Percentiles rank a stretch among this genome's conserved stretches.
Conservation (phyloP, 371 early-diverging fungal genomes). For the Dinochytrium kinnereticum region DNA sequence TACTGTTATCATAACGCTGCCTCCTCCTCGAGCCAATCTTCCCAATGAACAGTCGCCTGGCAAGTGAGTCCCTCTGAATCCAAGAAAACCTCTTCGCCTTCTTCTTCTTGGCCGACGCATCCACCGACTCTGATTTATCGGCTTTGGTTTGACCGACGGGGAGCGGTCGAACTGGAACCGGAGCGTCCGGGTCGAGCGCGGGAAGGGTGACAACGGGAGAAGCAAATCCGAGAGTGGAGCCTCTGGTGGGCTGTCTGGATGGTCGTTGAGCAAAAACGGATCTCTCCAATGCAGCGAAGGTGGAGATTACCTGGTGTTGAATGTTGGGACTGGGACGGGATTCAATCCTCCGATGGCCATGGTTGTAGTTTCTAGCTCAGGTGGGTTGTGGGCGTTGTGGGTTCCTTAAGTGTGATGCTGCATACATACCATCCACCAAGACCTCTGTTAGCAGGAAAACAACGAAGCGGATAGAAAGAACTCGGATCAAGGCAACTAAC, state of each 20-base stretch:
- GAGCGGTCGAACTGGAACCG: slow-evolving; percentile 1
- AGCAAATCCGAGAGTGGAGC: slow-evolving; percentile 10
- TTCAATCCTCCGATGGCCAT: slow-evolving; percentile 23
- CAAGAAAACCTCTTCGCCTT: slow-evolving; percentile 14
- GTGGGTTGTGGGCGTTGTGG: too few species aligned
- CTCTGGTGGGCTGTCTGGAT: neutral
- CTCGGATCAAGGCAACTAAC: too few species aligned
- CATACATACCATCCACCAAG: too few species aligned
- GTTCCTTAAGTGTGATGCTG: too few species aligned
- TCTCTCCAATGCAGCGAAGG: neutral
- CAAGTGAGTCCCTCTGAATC: slow-evolving; percentile 28
- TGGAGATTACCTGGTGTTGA: slow-evolving; percentile 10
- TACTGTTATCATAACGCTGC: slow-evolving; percentile 31
- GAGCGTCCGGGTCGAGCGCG: neutral
- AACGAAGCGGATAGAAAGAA: too few species aligned
- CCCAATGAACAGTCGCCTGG: slow-evolving; percentile 26
- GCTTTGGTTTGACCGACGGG: neutral
- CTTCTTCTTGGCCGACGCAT: slow-evolving; percentile 1
- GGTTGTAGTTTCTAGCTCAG: too few species aligned
- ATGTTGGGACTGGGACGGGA: slow-evolving; percentile 12
- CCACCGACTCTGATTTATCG: neutral
- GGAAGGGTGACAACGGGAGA: neutral
- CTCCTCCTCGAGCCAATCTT: slow-evolving; percentile 26
- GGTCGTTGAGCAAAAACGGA: neutral
- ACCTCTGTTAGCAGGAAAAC: too few species aligned